Conservation (phyloP, 306 rosid genomes). For the Begonia masoniana region DNA sequence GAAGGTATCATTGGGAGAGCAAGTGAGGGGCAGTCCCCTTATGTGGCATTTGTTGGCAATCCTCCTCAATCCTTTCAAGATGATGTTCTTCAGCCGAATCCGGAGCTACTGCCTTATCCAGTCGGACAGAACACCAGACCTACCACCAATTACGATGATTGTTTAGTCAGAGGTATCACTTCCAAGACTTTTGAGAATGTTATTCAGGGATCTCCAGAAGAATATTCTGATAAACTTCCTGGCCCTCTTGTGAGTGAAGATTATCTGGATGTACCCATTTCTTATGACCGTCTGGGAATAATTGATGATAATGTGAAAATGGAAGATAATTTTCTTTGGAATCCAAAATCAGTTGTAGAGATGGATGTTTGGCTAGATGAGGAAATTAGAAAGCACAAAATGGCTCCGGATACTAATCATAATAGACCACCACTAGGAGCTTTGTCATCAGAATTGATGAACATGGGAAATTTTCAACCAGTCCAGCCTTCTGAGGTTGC, state of each 20-base stretch:
- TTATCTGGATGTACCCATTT: conserved; percentile 21
- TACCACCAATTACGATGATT: conserved; percentile 21
- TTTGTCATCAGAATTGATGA: conserved; percentile 23
- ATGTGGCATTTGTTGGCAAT: conserved; percentile 21
- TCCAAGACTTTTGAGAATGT: conserved; percentile 26
- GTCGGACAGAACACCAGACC: conserved; percentile 25
- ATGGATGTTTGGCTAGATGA: conserved; percentile 33
- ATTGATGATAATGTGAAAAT: conserved; percentile 39
- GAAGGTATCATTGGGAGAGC: conserved; percentile 24
- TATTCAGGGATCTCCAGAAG: conserved; percentile 32
- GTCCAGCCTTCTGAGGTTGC: conserved; percentile 39
- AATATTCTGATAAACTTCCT: conserved; percentile 20
- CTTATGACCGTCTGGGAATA: conserved; percentile 34
- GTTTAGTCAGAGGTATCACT: conserved; percentile 19
- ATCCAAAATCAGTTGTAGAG: conserved; percentile 15
- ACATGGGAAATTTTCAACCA: conserved; percentile 19
- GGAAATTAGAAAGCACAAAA: conserved; percentile 17
- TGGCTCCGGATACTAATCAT: conserved; percentile 16
- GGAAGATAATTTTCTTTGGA: conserved; percentile 29
- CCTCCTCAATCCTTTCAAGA: conserved; percentile 23
- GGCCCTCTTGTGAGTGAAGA: conserved; percentile 28
- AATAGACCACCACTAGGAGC: conserved; percentile 17
- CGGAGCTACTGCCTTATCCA: conserved; percentile 23
- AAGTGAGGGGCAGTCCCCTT: conserved; percentile 27
- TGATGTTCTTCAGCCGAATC: conserved; percentile 23